These are phyloP conservation scores for Macadamia integrifolia DNA, from an alignment of 164 flowering plant species.

Conservation along the genomic window DNA sequence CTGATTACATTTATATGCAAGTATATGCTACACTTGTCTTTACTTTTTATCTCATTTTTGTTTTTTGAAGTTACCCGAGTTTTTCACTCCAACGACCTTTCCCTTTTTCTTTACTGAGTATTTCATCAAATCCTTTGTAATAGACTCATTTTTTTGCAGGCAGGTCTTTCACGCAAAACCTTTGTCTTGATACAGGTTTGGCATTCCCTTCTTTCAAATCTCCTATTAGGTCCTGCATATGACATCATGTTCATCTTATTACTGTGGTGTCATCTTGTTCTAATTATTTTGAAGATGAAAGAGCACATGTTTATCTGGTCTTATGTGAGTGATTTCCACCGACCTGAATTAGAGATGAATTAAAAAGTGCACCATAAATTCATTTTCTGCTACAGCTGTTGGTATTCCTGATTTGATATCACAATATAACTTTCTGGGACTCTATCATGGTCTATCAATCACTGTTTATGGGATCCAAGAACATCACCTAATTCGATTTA, in stretches of 20 bases:
- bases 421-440: neutral
- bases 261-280: neutral
- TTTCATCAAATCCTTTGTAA: slow-evolving; percentile 1
- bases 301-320: neutral
- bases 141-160: slow-evolving; percentile 43
- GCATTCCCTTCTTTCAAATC: neutral
- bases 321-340: neutral
- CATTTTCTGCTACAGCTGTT: neutral
- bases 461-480: too few species aligned
- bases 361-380: neutral
- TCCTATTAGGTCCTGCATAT: neutral
- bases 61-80: neutral
- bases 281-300: too few species aligned
- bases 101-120: neutral
- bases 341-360: neutral
- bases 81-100: neutral
- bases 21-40: neutral
- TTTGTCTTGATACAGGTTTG: slow-evolving; percentile 93
- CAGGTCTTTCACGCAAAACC: slow-evolving; percentile 77
- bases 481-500: too few species aligned
- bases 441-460: neutral
- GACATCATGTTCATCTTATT: neutral
- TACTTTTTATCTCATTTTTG: neutral
- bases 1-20: neutral
- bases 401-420: neutral